Base-by-base conservation (phyloP, 805 yeast species). In the Isabelozyma gotoi region DNA sequence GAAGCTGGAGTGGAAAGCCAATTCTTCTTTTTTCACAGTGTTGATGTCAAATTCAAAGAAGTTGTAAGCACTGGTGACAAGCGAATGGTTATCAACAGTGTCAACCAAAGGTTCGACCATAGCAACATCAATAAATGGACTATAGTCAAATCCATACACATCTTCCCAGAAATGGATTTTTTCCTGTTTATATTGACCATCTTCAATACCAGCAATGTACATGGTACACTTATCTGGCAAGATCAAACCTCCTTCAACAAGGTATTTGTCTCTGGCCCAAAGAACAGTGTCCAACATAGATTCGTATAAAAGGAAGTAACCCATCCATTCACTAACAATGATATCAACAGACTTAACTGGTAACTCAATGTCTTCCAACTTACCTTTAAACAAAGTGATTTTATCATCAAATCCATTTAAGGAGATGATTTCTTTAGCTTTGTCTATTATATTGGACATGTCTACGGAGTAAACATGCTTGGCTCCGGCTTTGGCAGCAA, bases 301-400 rank as follows among this genome's bases (percentile, higher is more conserved):
- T 76, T 94, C 99, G 63, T 92, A 94, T 44, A 95, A 76, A 54
- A 95, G 68, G 60, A 94, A 94, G 67, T 94, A 94, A 14, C 99
- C 99, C 99, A 94, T 94, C 99, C 99, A 94, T 68, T 94, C 99
- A 50, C 94, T 84, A 47, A 94, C 84, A 53, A 94, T 94, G 55
- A 94, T 92, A 63, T 94, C 99, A 43, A 94, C 99, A 62, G 86
- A 74, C 43, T 82, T 82, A 52, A 77, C 91, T 33, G 98, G 98
- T 54, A 94, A 73, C 36, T 66, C 77, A 44, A 95, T 88, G 59
- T 94, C 99, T 71, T 94, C 99, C 67, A 94, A 76, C 61, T 94
- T 94, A 38, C 99, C 99, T 66, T 86, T 85, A 41, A 92, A 67
- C 46, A 92, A 71, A 29, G 97, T 91, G 62, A 94, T 89, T 59